Evolutionary conservation across 805 yeast genomes (phyloP).

Genomic region (Candida quercuum): DNA sequence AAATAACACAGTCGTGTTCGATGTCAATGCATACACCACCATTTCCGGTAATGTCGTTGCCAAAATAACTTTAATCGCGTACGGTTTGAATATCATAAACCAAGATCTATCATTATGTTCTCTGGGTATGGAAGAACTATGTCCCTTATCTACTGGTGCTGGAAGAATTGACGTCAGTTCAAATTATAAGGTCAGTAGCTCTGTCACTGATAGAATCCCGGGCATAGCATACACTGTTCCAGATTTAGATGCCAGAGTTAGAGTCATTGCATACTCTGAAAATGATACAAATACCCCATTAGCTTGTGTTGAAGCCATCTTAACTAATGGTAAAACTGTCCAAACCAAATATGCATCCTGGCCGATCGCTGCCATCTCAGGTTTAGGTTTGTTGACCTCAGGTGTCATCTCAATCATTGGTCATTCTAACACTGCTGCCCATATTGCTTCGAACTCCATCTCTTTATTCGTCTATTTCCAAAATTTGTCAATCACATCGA

Average conservation of each 20-base stretch:
- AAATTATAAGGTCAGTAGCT: constrained; percentile 35
- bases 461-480: constrained; percentile 93
- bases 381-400: constrained; percentile 81
- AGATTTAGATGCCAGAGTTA: constrained; percentile 87
- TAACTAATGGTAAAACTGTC: constrained; percentile 88
- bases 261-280: constrained; percentile 56
- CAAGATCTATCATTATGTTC: constrained; percentile 60
- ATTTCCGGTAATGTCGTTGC: constrained; percentile 67
- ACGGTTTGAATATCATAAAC: constrained; percentile 66
- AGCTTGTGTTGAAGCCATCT: constrained; percentile 89
- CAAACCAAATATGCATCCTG: constrained; percentile 89
- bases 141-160: constrained; percentile 83
- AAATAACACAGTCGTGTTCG: constrained; percentile 56
- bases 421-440: constrained; percentile 90
- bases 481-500: constrained; percentile 81
- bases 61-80: constrained; percentile 60
- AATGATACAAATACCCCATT: constrained; percentile 45
- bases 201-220: constrained; percentile 56
- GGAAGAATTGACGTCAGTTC: constrained; percentile 78
- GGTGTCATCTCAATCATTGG: constrained; percentile 85
- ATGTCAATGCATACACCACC: constrained; percentile 74
- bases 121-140: constrained; percentile 48
- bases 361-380: constrained; percentile 93
- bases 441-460: constrained; percentile 93
- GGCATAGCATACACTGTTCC: constrained; percentile 86